These are phyloP conservation scores for Saturnispora galanensis DNA, from an alignment of 805 yeast species.

Conservation along the genomic window DNA sequence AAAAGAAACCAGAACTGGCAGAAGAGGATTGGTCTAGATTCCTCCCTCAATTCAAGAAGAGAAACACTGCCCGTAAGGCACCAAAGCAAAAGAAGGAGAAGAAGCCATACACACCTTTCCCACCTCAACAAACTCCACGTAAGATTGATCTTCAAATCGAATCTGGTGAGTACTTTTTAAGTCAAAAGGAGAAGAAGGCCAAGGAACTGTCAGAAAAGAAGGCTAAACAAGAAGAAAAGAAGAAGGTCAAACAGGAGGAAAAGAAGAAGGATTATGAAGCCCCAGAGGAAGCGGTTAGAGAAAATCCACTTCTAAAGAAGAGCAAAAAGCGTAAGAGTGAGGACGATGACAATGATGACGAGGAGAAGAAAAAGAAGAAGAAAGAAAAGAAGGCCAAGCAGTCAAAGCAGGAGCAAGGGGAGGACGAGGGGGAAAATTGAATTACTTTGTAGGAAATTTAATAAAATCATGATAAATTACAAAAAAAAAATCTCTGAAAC, in stretches of 20 bases:
- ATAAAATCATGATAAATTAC: not conserved
- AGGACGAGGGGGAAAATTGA: slow-evolving; percentile 7
- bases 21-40: slow-evolving; percentile 96
- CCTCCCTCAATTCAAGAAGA: slow-evolving; percentile 92
- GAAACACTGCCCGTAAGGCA: slow-evolving; percentile 89
- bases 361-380: slow-evolving; percentile 23
- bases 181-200: slow-evolving; percentile 69
- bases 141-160: slow-evolving; percentile 96
- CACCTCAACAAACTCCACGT: slow-evolving; percentile 94
- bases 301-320: slow-evolving; percentile 27
- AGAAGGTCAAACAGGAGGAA: slow-evolving; percentile 55
- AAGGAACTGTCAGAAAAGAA: slow-evolving; percentile 67
- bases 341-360: slow-evolving; percentile 19
- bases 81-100: slow-evolving; percentile 54
- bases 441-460: not conserved
- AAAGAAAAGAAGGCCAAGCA: slow-evolving; percentile 24
- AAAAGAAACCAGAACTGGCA: slow-evolving; percentile 91
- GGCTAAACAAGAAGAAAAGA: slow-evolving; percentile 64
- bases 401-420: slow-evolving; percentile 21
- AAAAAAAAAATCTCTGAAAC: not conserved
- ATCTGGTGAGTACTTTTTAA: slow-evolving; percentile 95
- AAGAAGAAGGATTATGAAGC: slow-evolving; percentile 74
- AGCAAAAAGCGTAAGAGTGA: slow-evolving; percentile 23
- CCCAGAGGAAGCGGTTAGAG: slow-evolving; percentile 56
- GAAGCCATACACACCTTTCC: slow-evolving; percentile 95